These are phyloP conservation scores for Pseudocercospora vitis DNA, from an alignment of 2,329 filamentous ascomycete species.

Conservation along the genomic window DNA sequence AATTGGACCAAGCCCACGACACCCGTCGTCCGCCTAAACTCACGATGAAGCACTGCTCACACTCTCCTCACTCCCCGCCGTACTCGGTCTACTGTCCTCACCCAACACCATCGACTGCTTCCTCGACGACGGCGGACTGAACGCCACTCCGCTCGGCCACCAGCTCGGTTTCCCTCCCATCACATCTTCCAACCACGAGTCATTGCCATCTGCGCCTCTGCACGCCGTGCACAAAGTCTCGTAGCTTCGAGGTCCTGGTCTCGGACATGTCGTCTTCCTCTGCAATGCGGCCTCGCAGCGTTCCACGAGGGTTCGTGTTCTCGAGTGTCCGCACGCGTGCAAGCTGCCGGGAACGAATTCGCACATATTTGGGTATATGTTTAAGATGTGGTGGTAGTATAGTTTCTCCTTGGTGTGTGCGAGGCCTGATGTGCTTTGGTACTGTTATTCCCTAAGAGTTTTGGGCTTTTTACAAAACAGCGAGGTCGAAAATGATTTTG, in stretches of 20 bases:
- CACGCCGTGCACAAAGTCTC: background rate
- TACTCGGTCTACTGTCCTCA: background rate
- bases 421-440: background rate
- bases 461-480: no score
- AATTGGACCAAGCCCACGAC: no score
- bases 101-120: background rate
- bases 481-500: no score
- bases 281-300: no score
- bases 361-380: slow-evolving; percentile 15
- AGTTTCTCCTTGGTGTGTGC: background rate
- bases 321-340: slow-evolving; percentile 16
- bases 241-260: background rate
- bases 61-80: slow-evolving; percentile 1
- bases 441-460: no score
- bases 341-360: slow-evolving; percentile 11
- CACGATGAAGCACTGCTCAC: background rate
- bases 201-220: background rate
- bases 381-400: no score
- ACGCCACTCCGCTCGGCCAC: slow-evolving; percentile 9
- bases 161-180: slow-evolving; percentile 1
- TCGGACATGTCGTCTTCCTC: background rate
- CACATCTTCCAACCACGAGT: background rate
- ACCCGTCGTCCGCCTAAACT: no score
- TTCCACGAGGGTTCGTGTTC: slow-evolving; percentile 13
- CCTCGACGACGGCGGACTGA: background rate